Conservation (phyloP, 73 alveolate genomes). For the Tetrahymena malaccensis region DNA sequence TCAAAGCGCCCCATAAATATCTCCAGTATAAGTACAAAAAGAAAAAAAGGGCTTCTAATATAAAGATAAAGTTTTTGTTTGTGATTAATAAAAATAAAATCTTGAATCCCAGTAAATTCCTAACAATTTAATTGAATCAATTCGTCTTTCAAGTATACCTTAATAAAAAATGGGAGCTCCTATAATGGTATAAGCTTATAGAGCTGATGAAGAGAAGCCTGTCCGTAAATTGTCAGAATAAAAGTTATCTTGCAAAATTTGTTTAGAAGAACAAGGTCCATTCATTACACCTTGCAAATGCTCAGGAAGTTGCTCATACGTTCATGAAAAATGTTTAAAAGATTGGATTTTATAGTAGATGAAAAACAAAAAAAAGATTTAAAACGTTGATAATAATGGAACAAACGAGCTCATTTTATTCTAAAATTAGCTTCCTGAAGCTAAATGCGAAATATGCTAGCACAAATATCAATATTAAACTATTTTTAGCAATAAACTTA, state of each 20-base stretch:
- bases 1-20: neutral
- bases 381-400: neutral
- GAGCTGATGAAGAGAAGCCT: neutral
- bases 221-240: neutral
- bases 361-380: neutral
- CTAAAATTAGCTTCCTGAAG: neutral
- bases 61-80: neutral
- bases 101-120: neutral
- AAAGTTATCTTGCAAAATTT: constrained; percentile 16
- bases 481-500: neutral
- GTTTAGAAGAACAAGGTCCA: constrained; percentile 12
- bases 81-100: neutral
- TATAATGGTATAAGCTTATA: neutral
- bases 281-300: constrained; percentile 39
- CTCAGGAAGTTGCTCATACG: neutral
- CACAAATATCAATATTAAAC: neutral
- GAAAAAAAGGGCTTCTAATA: neutral
- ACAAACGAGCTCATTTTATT: neutral
- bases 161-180: neutral
- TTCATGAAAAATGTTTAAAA: constrained; percentile 34
- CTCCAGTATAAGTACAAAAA: neutral
- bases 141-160: neutral
- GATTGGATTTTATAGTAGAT: constrained; percentile 20
- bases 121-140: neutral
- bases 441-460: neutral